These are phyloP conservation scores for Aethionema arabicum DNA, from an alignment of 345 rosid genomes.

Conservation along the genomic window DNA sequence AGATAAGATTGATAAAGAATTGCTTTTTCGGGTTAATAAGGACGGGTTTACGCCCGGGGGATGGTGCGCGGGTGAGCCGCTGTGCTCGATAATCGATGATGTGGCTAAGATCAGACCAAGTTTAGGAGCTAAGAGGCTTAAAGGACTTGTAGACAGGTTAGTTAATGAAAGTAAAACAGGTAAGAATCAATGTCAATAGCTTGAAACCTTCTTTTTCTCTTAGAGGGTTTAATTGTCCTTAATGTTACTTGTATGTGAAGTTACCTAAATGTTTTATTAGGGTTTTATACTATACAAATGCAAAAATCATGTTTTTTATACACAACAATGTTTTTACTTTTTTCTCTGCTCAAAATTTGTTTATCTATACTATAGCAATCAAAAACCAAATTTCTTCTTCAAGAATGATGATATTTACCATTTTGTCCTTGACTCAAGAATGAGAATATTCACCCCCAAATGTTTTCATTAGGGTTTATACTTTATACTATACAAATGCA, in stretches of 20 bases:
- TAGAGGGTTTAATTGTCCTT: too few species aligned
- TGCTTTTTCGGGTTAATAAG: conserved; percentile 48
- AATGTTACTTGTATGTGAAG: conserved; percentile 21
- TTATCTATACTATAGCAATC: conserved; percentile 11
- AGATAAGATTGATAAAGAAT: conserved; percentile 59
- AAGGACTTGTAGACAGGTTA: conserved; percentile 45
- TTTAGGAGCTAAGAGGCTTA: conserved; percentile 59
- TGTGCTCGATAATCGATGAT: conserved; percentile 59
- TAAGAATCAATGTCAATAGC: conserved; percentile 60
- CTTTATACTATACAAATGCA: conserved; percentile 20
- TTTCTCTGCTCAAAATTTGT: conserved; percentile 27
- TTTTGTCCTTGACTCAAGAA: not conserved
- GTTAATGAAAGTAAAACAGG: conserved; percentile 36
- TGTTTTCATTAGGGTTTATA: conserved; percentile 14
- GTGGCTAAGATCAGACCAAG: conserved; percentile 53
- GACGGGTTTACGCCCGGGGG: conserved; percentile 67
- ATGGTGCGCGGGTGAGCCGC: conserved; percentile 63
- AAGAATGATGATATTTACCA: not conserved
- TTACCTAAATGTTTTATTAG: conserved; percentile 1
- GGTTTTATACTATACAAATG: conserved; percentile 23
- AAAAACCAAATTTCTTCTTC: not conserved
- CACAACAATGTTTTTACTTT: conserved; percentile 16
- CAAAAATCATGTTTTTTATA: conserved; percentile 19
- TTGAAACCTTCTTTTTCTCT: not conserved
- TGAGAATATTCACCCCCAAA: not conserved